Percentiles rank a stretch among this genome's conserved stretches.
Evolutionary conservation across 2,329 filamentous ascomycete genomes (phyloP).

Genomic region (Endothia cerciana): DNA sequence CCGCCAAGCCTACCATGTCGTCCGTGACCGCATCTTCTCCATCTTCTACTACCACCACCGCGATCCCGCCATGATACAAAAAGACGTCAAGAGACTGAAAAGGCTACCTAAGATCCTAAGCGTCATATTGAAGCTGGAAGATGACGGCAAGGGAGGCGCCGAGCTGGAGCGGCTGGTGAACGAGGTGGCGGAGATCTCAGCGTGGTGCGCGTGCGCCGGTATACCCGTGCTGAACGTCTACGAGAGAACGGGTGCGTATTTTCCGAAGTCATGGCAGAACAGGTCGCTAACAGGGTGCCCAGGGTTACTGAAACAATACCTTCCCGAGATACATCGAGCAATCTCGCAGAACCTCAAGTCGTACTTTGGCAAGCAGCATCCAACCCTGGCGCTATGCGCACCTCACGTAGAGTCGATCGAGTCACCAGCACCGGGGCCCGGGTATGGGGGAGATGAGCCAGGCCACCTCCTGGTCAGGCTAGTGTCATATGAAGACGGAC

Average conservation of each 20-base stretch:
- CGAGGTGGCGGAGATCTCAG: conserved; percentile 87
- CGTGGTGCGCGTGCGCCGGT: conserved; percentile 89
- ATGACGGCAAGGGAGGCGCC: conserved; percentile 69
- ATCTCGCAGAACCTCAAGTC: conserved; percentile 79
- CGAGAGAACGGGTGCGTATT: conserved; percentile 77
- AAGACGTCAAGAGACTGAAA: conserved; percentile 76
- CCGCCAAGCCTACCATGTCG: conserved; percentile 77
- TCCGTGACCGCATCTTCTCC: conserved; percentile 77
- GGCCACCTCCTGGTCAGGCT: conserved; percentile 68
- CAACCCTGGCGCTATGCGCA: conserved; percentile 72
- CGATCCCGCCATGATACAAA: conserved; percentile 87
- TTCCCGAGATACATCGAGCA: conserved; percentile 80
- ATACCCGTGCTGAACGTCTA: conserved; percentile 90
- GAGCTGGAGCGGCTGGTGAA: conserved; percentile 84
- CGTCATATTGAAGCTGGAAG: conserved; percentile 77
- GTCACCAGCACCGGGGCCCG: conserved; percentile 46
- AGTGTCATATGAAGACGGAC: conserved; percentile 84
- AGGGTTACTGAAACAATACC: conserved; percentile 89
- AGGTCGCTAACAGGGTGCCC: conserved; percentile 30
- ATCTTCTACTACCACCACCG: conserved; percentile 94
- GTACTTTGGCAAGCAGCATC: conserved; percentile 81
- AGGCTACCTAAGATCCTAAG: conserved; percentile 85
- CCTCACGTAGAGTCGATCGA: conserved; percentile 68
- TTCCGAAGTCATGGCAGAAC: not conserved
- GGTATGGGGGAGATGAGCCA: conserved; percentile 45